phyloP scores from a whole-genome alignment of 371 early-diverging fungal species.

The Circinella minor region DNA sequence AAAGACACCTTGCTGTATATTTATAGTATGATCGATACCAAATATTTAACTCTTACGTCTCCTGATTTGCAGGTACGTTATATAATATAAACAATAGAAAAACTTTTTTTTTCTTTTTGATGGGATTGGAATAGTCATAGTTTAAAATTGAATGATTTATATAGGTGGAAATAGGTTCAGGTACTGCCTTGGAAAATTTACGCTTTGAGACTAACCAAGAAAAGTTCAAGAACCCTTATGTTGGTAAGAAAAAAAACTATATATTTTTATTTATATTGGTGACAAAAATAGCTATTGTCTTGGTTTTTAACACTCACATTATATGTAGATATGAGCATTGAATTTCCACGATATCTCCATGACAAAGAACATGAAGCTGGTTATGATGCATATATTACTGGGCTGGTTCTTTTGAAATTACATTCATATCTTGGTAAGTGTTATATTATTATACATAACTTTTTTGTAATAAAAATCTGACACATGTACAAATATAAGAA shows the following conservation, averaged over 20 bases:
- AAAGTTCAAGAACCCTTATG: constrained; percentile 54
- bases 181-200: constrained; percentile 40
- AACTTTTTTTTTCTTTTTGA: no score
- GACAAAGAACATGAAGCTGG: constrained; percentile 87
- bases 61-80: constrained; percentile 51
- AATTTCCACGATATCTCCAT: constrained; percentile 43
- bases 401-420: constrained; percentile 49
- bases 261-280: neutral
- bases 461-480: neutral
- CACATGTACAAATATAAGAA: neutral
- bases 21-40: constrained; percentile 79
- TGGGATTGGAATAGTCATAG: no score
- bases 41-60: constrained; percentile 68
- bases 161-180: constrained; percentile 35
- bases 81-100: neutral
- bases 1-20: neutral
- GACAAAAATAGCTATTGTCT: no score
- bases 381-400: constrained; percentile 90
- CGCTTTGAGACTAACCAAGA: constrained; percentile 44
- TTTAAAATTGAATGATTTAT: neutral
- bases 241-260: constrained; percentile 41
- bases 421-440: constrained; percentile 33
- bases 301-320: neutral
- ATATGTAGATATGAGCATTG: constrained; percentile 39
- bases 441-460: neutral